Conservation (phyloP, 2,329 filamentous ascomycete species). For the Diaporthe velutina region DNA sequence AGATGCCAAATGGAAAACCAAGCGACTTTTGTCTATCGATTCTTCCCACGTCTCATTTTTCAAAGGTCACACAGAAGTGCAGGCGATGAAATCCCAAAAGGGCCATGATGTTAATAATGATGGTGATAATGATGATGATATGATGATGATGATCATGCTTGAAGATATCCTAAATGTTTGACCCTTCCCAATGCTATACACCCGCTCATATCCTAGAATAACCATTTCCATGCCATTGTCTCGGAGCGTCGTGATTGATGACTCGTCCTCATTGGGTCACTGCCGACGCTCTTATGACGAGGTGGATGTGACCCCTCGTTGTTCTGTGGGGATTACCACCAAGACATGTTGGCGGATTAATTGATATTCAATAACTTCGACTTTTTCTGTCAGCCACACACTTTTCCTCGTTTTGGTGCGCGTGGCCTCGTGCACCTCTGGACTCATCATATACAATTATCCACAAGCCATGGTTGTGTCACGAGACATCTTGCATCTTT, state of each 20-base stretch:
- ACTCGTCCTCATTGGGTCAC: constrained; percentile 10
- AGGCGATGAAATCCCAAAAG: background rate
- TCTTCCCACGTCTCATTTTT: background rate
- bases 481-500: background rate
- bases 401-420: background rate
- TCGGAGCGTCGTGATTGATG: background rate
- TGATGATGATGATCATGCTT: constrained; percentile 13
- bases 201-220: constrained; percentile 23
- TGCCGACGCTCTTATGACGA: background rate
- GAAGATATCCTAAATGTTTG: constrained; percentile 17
- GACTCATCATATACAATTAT: constrained; percentile 15
- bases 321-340: background rate
- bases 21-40: constrained; percentile 3
- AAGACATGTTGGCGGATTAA: background rate
- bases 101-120: background rate
- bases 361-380: background rate
- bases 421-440: background rate
- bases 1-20: background rate
- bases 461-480: constrained; percentile 4
- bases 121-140: too few relatives aligned
- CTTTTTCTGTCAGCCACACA: background rate
- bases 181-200: constrained; percentile 31
- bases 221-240: constrained; percentile 22
- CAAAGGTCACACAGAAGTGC: background rate
- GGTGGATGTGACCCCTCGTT: background rate